Percentiles rank a stretch among this genome's conserved stretches.
phyloP scores from a whole-genome alignment of 2,329 filamentous ascomycete species.

The Hortaea werneckii region DNA sequence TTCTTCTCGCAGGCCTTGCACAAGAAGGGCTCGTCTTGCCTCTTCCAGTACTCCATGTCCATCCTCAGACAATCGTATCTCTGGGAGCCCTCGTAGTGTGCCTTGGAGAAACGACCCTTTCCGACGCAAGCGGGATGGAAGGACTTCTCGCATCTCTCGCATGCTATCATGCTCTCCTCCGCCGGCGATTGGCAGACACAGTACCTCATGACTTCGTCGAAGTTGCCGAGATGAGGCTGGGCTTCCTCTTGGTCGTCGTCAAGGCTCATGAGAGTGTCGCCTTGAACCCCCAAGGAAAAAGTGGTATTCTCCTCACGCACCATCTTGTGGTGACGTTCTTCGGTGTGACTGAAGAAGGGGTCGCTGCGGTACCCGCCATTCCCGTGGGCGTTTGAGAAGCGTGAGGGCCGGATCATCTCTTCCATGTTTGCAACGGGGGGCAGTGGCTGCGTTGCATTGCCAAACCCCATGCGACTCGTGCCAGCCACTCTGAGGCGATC shows the following conservation, averaged over 20 bases:
- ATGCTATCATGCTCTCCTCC: conserved; percentile 4
- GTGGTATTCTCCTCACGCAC: neutral
- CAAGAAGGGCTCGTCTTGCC: neutral
- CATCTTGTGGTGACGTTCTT: neutral
- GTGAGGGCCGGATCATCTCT: neutral
- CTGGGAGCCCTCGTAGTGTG: neutral
- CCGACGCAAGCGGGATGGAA: conserved; percentile 8
- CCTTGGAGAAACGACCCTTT: neutral
- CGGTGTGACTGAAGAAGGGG: neutral
- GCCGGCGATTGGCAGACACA: conserved; percentile 5
- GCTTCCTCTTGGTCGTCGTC: neutral
- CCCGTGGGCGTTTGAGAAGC: neutral
- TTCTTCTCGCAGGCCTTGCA: conserved; percentile 2
- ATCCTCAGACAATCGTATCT: neutral
- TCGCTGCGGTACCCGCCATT: neutral
- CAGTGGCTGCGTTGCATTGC: neutral
- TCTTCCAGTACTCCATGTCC: neutral
- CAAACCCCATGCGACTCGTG: neutral
- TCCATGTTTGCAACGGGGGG: neutral
- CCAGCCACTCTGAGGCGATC: neutral
- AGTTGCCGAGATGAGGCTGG: neutral
- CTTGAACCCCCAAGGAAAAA: neutral
- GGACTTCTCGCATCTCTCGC: conserved; percentile 1
- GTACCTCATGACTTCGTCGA: neutral
- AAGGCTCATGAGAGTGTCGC: neutral